Base-by-base conservation (phyloP, 2,329 filamentous ascomycete genomes). In the Penicillium hesseltinei region DNA sequence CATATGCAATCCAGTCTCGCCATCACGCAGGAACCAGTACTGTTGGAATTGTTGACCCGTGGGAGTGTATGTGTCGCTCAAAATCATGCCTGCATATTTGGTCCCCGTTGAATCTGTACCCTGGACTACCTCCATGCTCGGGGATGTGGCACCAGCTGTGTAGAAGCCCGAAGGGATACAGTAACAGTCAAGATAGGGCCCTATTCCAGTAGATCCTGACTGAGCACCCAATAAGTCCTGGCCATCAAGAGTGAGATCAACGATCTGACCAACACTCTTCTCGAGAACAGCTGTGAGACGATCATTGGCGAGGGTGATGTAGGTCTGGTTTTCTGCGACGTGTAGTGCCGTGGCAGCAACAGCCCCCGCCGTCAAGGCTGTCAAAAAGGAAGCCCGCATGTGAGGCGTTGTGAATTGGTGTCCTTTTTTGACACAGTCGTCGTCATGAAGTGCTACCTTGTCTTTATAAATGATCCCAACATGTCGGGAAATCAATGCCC, bases 11-110 rank as follows among this genome's bases (percentile, higher is more conserved):
- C 85, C 85, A 0, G 85, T 87, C 68, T 88, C 85, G 1, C 81
- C 81, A 44, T 86, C 84, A 11, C 82, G 76, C 3, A 88, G 71
- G 62, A 88, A 88, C 82, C 83, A 88, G 69, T 87, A 88, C 65
- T 87, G 84, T 64, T 87, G 80, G 17, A 88, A 74, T 6, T 81
- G 65, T 65, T 87, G 84, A 2, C 84, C 83, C 0, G 84, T 86
- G 0, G 78, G 74, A 0, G 78, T 75, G 64, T 85, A 87, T 0
- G 78, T 81, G 57, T 88, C 83, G 46, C 80, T 82, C 78, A 88
- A 82, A 42, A 82, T 76, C 33, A 87, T 80, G 2, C 84, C 84
- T 4, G 79, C 84, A 66, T 86, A 88, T 6, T 77, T 67, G 0
- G 77, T 81, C 0, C 80, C 79, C 0, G 75, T 76, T 1, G 74